phyloP scores from a whole-genome alignment of 2,329 filamentous ascomycete genomes.

The Calycina marina region DNA sequence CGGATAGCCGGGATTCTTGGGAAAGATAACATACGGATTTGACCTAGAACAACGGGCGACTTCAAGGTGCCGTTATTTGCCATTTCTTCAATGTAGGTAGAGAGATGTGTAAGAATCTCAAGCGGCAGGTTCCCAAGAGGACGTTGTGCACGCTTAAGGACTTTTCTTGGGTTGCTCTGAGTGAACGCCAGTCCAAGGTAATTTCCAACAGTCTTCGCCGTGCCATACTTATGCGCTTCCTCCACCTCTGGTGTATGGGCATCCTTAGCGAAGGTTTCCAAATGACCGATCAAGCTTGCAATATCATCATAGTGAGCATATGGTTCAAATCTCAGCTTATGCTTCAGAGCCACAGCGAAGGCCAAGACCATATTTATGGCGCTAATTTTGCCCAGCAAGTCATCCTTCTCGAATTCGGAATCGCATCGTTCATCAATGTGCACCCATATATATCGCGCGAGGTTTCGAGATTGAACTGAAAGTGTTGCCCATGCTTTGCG shows the following conservation, averaged over 20 bases:
- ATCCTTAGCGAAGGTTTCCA: constrained; percentile 58
- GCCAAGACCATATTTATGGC: constrained; percentile 64
- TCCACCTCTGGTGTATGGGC: constrained; percentile 27
- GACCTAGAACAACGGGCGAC: constrained; percentile 14
- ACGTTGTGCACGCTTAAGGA: constrained; percentile 55
- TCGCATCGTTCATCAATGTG: constrained; percentile 49
- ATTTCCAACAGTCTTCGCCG: constrained; percentile 51
- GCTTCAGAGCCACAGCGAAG: constrained; percentile 66
- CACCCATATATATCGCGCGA: constrained; percentile 74
- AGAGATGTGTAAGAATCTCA: constrained; percentile 63
- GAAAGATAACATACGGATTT: constrained; percentile 14
- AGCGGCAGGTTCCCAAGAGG: constrained; percentile 73
- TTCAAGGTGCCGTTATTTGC: constrained; percentile 24
- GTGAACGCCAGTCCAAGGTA: constrained; percentile 67
- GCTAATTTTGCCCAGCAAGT: constrained; percentile 50
- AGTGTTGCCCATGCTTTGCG: constrained; percentile 48
- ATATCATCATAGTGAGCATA: constrained; percentile 66
- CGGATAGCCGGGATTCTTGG: constrained; percentile 24
- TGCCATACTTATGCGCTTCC: constrained; percentile 10
- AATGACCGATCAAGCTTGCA: constrained; percentile 50
- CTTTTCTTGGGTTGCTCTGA: constrained; percentile 62
- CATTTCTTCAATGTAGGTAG: constrained; percentile 21
- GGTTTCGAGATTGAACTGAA: constrained; percentile 45
- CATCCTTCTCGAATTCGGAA: constrained; percentile 43
- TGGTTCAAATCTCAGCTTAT: constrained; percentile 72